phyloP scores from a whole-genome alignment of 495 filamentous ascomycete genomes.

The Penicillium angulare region DNA sequence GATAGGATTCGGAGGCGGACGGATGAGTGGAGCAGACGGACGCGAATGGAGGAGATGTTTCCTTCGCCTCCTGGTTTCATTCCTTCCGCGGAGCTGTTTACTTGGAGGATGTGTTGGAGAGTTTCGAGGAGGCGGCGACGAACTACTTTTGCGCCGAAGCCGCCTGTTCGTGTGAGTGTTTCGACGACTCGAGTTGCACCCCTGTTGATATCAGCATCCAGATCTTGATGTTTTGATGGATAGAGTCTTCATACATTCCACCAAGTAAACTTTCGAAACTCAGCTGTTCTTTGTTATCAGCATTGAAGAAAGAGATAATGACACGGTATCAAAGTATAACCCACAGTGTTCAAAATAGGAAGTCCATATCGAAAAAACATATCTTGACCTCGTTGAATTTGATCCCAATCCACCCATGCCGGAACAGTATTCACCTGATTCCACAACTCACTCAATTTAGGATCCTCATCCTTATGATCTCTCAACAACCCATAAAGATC shows the following conservation, averaged over 20 bases:
- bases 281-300: no score
- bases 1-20: constrained; percentile 65
- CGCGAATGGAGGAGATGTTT: constrained; percentile 65
- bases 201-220: constrained; percentile 13
- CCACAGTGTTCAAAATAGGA: constrained; percentile 52
- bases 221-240: background rate
- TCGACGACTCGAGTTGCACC: constrained; percentile 65
- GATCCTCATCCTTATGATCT: constrained; percentile 55
- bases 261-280: constrained; percentile 42
- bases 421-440: constrained; percentile 66
- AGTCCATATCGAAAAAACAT: constrained; percentile 73
- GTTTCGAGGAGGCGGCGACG: constrained; percentile 71
- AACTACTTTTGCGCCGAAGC: constrained; percentile 69
- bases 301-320: no score
- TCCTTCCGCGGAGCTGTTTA: constrained; percentile 61
- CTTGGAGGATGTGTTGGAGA: constrained; percentile 71
- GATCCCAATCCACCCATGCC: constrained; percentile 79
- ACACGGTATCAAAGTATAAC: no score
- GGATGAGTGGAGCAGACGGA: constrained; percentile 70
- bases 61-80: constrained; percentile 69
- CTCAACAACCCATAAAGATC: constrained; percentile 64
- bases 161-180: constrained; percentile 73
- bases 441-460: constrained; percentile 62
- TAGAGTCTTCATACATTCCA: constrained; percentile 32
- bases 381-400: constrained; percentile 61